These are phyloP conservation scores for Cryptococcus sp. DNA, from an alignment of 1,284 basidiomycete species.

Conservation along the genomic window DNA sequence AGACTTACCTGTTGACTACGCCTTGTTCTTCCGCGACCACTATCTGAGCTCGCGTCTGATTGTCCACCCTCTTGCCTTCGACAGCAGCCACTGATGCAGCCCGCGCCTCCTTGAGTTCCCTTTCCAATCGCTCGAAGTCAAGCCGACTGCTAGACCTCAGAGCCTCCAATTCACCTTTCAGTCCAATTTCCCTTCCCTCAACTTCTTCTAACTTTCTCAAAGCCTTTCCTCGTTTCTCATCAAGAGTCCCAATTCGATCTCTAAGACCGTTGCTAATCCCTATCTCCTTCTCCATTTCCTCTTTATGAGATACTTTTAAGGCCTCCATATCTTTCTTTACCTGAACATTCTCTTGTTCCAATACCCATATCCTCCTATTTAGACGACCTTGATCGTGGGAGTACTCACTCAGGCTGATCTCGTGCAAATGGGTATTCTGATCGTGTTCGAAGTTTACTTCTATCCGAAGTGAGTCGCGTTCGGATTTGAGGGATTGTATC, in stretches of 20 bases:
- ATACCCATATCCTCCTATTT: constrained; percentile 21
- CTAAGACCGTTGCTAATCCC: constrained; percentile 18
- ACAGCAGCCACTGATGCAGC: no score
- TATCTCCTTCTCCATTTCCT: constrained; percentile 16
- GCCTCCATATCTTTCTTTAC: constrained; percentile 9
- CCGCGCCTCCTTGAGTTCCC: background rate
- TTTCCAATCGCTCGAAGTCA: background rate
- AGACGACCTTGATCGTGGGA: constrained; percentile 16
- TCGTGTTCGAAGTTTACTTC: constrained; percentile 12
- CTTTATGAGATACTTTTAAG: constrained; percentile 5
- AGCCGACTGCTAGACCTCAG: background rate
- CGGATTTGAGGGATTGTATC: background rate
- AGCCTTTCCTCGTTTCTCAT: constrained; percentile 2
- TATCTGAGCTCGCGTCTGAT: no score
- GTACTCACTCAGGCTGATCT: background rate
- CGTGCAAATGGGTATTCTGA: constrained; percentile 7
- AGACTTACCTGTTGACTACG: no score
- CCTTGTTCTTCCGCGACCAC: no score
- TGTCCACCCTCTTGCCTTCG: no score
- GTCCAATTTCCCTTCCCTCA: background rate
- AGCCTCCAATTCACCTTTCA: background rate
- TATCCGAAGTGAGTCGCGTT: constrained; percentile 15
- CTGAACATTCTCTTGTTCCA: constrained; percentile 12
- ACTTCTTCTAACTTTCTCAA: background rate
- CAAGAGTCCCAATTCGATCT: constrained; percentile 12